Percentiles rank a stretch among this genome's conserved stretches.
Conservation (phyloP, 2,329 filamentous ascomycete genomes). For the Penicillium crustosum region DNA sequence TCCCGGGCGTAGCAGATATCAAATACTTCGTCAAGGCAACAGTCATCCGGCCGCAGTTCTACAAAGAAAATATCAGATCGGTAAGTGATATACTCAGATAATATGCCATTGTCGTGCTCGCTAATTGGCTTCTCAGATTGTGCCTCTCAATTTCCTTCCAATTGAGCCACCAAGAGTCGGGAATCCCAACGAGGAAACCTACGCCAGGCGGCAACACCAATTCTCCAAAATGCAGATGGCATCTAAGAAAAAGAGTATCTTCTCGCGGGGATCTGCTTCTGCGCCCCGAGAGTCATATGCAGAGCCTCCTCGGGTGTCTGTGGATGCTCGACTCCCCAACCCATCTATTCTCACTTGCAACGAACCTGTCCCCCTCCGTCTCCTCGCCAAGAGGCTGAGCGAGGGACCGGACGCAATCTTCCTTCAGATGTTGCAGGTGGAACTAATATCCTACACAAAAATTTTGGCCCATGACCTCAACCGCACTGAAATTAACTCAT, state of each 20-base stretch:
- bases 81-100: slow-evolving; percentile 29
- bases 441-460: slow-evolving; percentile 75
- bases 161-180: slow-evolving; percentile 81
- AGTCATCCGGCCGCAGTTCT: slow-evolving; percentile 79
- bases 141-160: slow-evolving; percentile 80
- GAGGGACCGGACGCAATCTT: slow-evolving; percentile 69
- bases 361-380: slow-evolving; percentile 73
- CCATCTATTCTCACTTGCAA: slow-evolving; percentile 89
- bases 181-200: slow-evolving; percentile 72
- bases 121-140: slow-evolving; percentile 31
- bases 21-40: slow-evolving; percentile 96
- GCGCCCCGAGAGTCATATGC: slow-evolving; percentile 31
- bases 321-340: slow-evolving; percentile 83
- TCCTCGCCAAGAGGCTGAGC: slow-evolving; percentile 75
- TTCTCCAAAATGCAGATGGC: slow-evolving; percentile 47
- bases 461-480: slow-evolving; percentile 74
- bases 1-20: slow-evolving; percentile 84
- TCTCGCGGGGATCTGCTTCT: slow-evolving; percentile 47
- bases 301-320: slow-evolving; percentile 60
- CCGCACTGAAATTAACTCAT: slow-evolving; percentile 69
- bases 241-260: slow-evolving; percentile 60
- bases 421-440: slow-evolving; percentile 76
- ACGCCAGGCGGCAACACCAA: slow-evolving; percentile 70
- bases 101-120: neutral
- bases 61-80: slow-evolving; percentile 81